Evolutionary conservation across 2,329 filamentous ascomycete genomes (phyloP).

Genomic region (Calonectria naviculata): DNA sequence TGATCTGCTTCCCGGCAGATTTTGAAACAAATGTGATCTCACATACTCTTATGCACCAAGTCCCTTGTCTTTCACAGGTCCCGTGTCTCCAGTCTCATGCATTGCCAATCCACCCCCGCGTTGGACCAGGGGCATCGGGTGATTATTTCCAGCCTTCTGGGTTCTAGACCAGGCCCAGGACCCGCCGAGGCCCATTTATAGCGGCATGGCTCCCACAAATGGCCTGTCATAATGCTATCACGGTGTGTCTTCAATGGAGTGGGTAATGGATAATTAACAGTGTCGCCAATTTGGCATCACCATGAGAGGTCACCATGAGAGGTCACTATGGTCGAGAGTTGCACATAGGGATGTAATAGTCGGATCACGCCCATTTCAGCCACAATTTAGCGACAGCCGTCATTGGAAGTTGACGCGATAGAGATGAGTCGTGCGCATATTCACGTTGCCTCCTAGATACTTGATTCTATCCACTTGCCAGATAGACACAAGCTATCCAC

Average conservation of each 20-base stretch:
- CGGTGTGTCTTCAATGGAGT: too few species aligned
- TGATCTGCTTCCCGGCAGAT: too few species aligned
- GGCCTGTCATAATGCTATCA: too few species aligned
- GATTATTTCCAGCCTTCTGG: neutral
- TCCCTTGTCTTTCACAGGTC: neutral
- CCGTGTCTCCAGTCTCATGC: neutral
- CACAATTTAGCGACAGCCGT: too few species aligned
- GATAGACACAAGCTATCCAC: neutral
- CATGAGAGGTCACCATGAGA: too few species aligned
- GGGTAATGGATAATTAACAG: too few species aligned
- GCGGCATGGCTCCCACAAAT: neutral
- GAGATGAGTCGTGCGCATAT: neutral
- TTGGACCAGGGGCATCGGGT: neutral
- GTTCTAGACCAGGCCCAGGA: neutral
- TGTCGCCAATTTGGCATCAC: too few species aligned
- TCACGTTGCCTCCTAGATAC: too few species aligned
- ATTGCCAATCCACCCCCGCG: neutral
- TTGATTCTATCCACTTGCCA: neutral
- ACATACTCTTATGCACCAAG: neutral
- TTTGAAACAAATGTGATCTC: neutral
- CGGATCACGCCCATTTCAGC: too few species aligned
- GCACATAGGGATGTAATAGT: too few species aligned
- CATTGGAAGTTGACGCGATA: neutral
- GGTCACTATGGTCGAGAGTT: too few species aligned
- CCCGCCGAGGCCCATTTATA: neutral